Evolutionary conservation across 2,329 filamentous ascomycete species (phyloP).

Genomic region (Colletotrichum tamarilloi): DNA sequence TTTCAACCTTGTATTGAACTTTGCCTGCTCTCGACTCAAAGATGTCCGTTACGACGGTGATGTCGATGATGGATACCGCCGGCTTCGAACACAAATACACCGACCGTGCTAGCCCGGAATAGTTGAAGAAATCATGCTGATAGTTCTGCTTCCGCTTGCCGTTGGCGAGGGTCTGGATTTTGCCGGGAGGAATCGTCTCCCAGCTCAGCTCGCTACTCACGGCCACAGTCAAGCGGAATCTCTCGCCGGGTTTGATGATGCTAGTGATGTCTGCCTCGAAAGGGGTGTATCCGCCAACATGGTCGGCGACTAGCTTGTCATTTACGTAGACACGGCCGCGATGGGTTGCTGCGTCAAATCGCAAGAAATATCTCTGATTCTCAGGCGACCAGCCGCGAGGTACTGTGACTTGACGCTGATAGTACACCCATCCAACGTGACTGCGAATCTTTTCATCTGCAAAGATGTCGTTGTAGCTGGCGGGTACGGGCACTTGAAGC

Average conservation of each 20-base stretch:
- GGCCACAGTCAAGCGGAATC: conserved; percentile 44
- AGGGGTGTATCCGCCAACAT: conserved; percentile 42
- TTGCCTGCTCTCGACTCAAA: conserved; percentile 24
- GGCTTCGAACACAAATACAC: conserved; percentile 43
- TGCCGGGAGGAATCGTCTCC: conserved; percentile 44
- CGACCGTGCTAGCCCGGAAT: conserved; percentile 43
- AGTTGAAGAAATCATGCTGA: conserved; percentile 47
- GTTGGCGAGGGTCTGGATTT: conserved; percentile 23
- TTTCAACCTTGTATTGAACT: conserved; percentile 29
- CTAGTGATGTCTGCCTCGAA: conserved; percentile 42
- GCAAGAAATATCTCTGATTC: conserved; percentile 38
- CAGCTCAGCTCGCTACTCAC: conserved; percentile 44
- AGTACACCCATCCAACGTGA: conserved; percentile 46
- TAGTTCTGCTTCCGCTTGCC: conserved; percentile 41
- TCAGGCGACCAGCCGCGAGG: conserved; percentile 36
- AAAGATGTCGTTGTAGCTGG: conserved; percentile 42
- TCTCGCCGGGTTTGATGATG: conserved; percentile 37
- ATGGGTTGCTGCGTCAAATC: conserved; percentile 44
- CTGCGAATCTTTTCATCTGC: conserved; percentile 39
- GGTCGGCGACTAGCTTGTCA: conserved; percentile 39
- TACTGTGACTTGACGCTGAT: conserved; percentile 41
- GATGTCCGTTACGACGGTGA: conserved; percentile 39
- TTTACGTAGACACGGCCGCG: conserved; percentile 43
- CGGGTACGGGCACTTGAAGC: conserved; percentile 39
- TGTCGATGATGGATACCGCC: conserved; percentile 37